Evolutionary conservation across 23 red algal species (phyloP).

Genomic region (Gracilaria vermiculophylla): DNA sequence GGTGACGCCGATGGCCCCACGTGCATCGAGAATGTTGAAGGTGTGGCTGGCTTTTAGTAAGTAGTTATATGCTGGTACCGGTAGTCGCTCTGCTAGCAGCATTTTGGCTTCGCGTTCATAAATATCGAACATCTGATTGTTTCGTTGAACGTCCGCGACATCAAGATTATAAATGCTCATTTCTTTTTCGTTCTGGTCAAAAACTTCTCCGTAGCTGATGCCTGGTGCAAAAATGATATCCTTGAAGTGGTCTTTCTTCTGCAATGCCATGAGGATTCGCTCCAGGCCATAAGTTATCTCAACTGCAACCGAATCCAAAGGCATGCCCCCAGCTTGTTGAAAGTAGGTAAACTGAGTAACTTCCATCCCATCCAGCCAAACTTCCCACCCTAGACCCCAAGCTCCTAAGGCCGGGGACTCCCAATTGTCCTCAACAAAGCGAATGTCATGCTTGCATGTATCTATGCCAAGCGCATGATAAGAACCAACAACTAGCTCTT

Average conservation of each 20-base stretch:
- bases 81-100: slow-evolving; percentile 77
- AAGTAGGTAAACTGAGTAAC: slow-evolving; percentile 99
- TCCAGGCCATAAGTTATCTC: slow-evolving; percentile 99
- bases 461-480: slow-evolving; percentile 94
- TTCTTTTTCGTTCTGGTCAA: slow-evolving; percentile 91
- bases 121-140: slow-evolving; percentile 74
- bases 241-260: slow-evolving; percentile 88
- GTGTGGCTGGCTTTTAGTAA: slow-evolving; percentile 93
- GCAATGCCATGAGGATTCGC: slow-evolving; percentile 92
- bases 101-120: slow-evolving; percentile 88
- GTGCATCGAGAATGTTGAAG: slow-evolving; percentile 96
- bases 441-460: slow-evolving; percentile 84
- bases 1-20: slow-evolving; percentile 94
- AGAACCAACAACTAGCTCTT: slow-evolving; percentile 93
- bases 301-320: slow-evolving; percentile 78
- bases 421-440: slow-evolving; percentile 99
- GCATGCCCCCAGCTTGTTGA: slow-evolving; percentile 90
- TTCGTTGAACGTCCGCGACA: slow-evolving; percentile 81
- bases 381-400: slow-evolving; percentile 99
- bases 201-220: slow-evolving; percentile 91
- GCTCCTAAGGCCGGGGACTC: slow-evolving; percentile 94
- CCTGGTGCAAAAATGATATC: slow-evolving; percentile 83
- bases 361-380: slow-evolving; percentile 99
- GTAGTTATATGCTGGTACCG: slow-evolving; percentile 92
- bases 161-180: slow-evolving; percentile 98